phyloP scores from a whole-genome alignment of 73 alveolate genomes.

The Symbiodinium natans region DNA sequence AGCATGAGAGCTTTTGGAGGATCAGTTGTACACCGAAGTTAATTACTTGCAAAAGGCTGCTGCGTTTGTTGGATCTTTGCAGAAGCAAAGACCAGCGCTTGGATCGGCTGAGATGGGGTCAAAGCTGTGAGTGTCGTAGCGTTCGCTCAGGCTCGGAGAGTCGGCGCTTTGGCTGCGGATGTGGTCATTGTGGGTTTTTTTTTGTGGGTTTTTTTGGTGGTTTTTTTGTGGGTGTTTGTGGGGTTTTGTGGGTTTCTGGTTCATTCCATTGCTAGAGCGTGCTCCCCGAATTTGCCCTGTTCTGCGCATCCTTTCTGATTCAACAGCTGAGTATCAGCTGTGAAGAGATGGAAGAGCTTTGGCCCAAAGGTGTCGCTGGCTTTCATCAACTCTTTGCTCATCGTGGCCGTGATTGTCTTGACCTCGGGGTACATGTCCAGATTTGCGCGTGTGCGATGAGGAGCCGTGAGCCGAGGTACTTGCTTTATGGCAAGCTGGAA shows the following conservation, averaged over 20 bases:
- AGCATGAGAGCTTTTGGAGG: no score
- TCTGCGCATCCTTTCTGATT: background rate
- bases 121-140: background rate
- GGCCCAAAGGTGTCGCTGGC: constrained; percentile 24
- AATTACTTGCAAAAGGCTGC: no score
- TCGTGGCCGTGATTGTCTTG: constrained; percentile 73
- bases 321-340: background rate
- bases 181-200: background rate
- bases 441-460: no score
- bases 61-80: no score
- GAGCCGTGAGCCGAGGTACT: background rate
- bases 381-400: constrained; percentile 73
- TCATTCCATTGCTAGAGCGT: no score
- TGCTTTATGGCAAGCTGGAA: background rate
- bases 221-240: no score
- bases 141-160: constrained; percentile 29
- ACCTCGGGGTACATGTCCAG: background rate
- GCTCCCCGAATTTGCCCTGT: no score
- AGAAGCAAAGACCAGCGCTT: no score
- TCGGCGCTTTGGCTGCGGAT: constrained; percentile 17
- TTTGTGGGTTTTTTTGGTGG: background rate
- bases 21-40: no score
- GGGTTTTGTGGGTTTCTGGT: no score
- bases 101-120: no score
- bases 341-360: background rate